phyloP scores from a whole-genome alignment of 805 yeast species.

The Saccharomycopsis sp. region DNA sequence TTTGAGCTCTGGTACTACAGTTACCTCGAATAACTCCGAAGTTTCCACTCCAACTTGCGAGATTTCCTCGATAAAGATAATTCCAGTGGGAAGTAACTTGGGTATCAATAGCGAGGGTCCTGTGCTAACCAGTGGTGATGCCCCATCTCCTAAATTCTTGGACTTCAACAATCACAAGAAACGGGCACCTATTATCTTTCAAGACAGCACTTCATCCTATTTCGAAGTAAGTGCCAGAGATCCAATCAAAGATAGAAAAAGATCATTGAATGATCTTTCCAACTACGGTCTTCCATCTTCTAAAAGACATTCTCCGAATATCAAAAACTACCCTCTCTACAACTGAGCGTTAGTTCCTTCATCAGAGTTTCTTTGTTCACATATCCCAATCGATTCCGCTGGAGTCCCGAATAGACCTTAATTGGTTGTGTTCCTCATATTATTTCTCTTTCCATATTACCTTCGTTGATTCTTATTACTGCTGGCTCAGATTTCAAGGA shows the following conservation, averaged over 20 bases:
- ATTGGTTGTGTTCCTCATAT: not conserved
- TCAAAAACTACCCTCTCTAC: slow-evolving; percentile 14
- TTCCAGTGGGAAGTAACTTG: not conserved
- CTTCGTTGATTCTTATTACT: not conserved
- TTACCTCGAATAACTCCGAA: slow-evolving; percentile 1
- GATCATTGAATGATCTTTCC: not conserved
- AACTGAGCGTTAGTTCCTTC: slow-evolving; percentile 2
- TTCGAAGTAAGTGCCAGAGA: not conserved
- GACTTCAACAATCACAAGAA: slow-evolving; percentile 9
- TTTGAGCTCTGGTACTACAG: not conserved
- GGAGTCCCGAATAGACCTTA: too few species aligned
- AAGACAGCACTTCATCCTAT: not conserved
- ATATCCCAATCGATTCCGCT: too few species aligned
- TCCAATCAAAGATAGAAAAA: slow-evolving; percentile 14
- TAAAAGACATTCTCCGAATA: slow-evolving; percentile 18
- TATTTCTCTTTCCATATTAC: not conserved
- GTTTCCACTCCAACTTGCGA: slow-evolving; percentile 8
- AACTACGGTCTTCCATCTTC: not conserved
- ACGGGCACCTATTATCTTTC: not conserved
- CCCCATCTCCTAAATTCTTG: slow-evolving; percentile 12
- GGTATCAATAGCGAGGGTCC: not conserved
- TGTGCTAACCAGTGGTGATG: not conserved
- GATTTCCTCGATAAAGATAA: not conserved
- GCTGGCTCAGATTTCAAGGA: not conserved
- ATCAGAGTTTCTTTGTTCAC: too few species aligned